Base-by-base conservation (phyloP, 129 eudicot species). In the Escallonia herrerae region DNA sequence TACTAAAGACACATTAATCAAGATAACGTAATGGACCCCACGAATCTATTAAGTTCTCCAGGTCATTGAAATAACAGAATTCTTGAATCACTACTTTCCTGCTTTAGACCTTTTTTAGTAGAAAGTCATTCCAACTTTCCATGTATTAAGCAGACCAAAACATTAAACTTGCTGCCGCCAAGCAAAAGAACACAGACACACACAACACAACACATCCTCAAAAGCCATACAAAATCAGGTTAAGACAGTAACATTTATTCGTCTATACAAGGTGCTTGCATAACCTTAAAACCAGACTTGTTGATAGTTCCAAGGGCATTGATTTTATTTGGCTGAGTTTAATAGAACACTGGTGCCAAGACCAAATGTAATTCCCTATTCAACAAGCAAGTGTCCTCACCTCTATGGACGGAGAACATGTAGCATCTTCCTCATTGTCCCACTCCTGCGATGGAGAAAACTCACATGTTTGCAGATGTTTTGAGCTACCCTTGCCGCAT, bases 381-480 rank as follows among this genome's bases (percentile, higher is more conserved):
- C 48, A n/a, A 58, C 3, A 39, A 56, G 8, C 45, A 47, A 55
- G 56, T 40, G 61, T 54, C 46, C 84, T 79, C 84, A 85, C 91
- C 85, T 74, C 62, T 73, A 50, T 66, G 46, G 72, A 60, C 39
- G 63, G 74, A 75, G 37, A 66, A 62, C 79, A 62, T 10, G 68
- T 62, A 63, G 74, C 68, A 70, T 50, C 76, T 48, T 81, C 77
- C 61, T 52, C 69, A 60, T 71, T 62, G 33, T 68, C 75, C 76
- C 86, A 74, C 39, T 59, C 79, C 3, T 9, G 39, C 7, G 83
- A 56, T 8, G 79, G 79, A 45, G 83, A 80, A 72, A 70, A 80
- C 33, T 58, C 67, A 8, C 68, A 77, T 14, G 74, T 76, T 63
- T 76, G 58, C 55, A 75, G 68, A 64, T 69, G 69, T 38, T 63